These are phyloP conservation scores for Radiomyces spectabilis DNA, from an alignment of 192 early-diverging fungal genomes.

Conservation along the genomic window DNA sequence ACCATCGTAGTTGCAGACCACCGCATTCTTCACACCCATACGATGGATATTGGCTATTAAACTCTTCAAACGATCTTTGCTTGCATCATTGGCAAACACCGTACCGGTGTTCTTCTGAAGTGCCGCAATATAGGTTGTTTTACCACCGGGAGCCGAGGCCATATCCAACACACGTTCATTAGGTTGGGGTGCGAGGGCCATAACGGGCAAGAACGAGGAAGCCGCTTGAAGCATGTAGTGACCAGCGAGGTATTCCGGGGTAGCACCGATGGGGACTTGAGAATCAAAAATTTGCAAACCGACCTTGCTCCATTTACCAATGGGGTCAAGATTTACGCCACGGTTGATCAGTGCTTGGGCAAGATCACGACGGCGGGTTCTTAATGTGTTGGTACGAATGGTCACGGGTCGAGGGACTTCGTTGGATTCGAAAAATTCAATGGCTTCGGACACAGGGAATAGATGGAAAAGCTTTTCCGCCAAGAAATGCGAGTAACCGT, in stretches of 20 bases:
- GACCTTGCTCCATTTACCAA: constrained; percentile 98
- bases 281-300: constrained; percentile 96
- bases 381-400: constrained; percentile 94
- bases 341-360: constrained; percentile 93
- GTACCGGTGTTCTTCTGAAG: constrained; percentile 96
- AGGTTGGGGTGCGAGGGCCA: constrained; percentile 92
- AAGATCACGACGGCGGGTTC: constrained; percentile 87
- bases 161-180: constrained; percentile 94
- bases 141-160: constrained; percentile 97
- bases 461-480: constrained; percentile 87
- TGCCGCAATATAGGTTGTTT: constrained; percentile 93
- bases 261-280: constrained; percentile 90
- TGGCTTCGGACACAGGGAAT: constrained; percentile 83
- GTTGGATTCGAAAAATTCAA: constrained; percentile 99
- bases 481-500: constrained; percentile 91
- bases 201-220: constrained; percentile 95
- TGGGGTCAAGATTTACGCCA: constrained; percentile 95
- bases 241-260: constrained; percentile 97
- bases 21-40: constrained; percentile 27
- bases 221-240: constrained; percentile 99
- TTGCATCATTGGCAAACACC: constrained; percentile 96
- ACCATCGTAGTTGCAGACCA: constrained; percentile 95
- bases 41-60: constrained; percentile 51
- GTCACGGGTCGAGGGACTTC: constrained; percentile 93
- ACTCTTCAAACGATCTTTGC: constrained; percentile 85